Evolutionary conservation across 2,329 filamentous ascomycete genomes (phyloP).

Genomic region (Pseudogymnoascus destructans): DNA sequence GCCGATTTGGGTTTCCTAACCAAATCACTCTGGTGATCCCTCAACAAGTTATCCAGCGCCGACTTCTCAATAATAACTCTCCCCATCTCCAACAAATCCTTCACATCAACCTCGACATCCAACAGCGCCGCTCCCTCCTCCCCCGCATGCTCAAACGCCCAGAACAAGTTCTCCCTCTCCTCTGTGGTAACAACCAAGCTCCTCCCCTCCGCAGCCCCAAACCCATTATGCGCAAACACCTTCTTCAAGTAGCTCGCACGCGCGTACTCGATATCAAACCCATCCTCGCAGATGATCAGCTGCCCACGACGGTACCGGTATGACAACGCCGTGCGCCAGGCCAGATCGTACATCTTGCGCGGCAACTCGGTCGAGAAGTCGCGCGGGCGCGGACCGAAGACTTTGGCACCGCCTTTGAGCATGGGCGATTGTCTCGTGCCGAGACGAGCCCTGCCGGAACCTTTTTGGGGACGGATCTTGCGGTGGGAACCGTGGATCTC

Average conservation of each 20-base stretch:
- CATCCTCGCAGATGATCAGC: conserved; percentile 70
- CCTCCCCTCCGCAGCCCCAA: conserved; percentile 53
- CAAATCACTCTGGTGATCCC: conserved; percentile 57
- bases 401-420: conserved; percentile 71
- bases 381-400: conserved; percentile 79
- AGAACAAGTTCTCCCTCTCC: conserved; percentile 48
- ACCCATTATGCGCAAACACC: conserved; percentile 57
- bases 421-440: conserved; percentile 75
- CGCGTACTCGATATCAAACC: conserved; percentile 47
- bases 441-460: conserved; percentile 63
- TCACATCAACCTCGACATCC: conserved; percentile 79
- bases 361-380: conserved; percentile 79
- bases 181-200: conserved; percentile 62
- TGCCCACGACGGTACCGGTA: conserved; percentile 83
- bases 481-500: conserved; percentile 73
- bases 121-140: conserved; percentile 57
- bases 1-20: neutral
- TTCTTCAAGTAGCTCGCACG: conserved; percentile 47
- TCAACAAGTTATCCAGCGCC: conserved; percentile 64
- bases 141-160: conserved; percentile 49
- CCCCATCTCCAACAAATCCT: conserved; percentile 77
- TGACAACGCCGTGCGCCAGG: conserved; percentile 85
- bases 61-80: conserved; percentile 75
- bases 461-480: conserved; percentile 82
- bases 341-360: conserved; percentile 85